Conservation (phyloP, 2,329 filamentous ascomycete genomes). For the Clonostachys solani region DNA sequence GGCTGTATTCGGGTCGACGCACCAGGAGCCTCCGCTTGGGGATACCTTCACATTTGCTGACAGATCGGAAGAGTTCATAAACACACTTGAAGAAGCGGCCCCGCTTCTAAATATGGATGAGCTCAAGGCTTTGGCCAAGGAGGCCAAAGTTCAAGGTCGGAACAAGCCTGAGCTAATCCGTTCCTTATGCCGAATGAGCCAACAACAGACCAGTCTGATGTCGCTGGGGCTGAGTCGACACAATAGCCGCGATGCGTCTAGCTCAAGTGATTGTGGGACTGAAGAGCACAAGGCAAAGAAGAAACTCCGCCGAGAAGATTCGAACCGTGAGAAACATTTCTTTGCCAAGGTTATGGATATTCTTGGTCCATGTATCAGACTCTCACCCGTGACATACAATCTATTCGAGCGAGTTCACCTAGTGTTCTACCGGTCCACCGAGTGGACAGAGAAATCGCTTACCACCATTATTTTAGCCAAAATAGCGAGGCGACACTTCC, state of each 20-base stretch:
- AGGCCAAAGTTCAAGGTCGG: conserved; percentile 81
- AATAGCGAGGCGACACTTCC: conserved; percentile 83
- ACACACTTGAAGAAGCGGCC: conserved; percentile 77
- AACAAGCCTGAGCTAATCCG: conserved; percentile 78
- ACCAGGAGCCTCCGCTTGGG: conserved; percentile 41
- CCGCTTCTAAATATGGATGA: conserved; percentile 82
- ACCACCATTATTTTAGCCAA: conserved; percentile 93
- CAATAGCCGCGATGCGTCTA: conserved; percentile 49
- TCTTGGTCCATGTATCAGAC: conserved; percentile 78
- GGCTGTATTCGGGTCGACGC: conserved; percentile 20
- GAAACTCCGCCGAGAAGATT: conserved; percentile 22
- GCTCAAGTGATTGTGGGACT: neutral
- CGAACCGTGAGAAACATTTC: conserved; percentile 71
- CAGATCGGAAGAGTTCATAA: conserved; percentile 67
- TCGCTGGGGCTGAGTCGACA: conserved; percentile 64
- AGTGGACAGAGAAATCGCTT: conserved; percentile 96
- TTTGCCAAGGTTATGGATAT: conserved; percentile 70
- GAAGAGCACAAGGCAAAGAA: conserved; percentile 14
- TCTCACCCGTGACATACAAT: conserved; percentile 68
- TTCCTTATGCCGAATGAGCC: conserved; percentile 70
- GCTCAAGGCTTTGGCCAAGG: conserved; percentile 77
- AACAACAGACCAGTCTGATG: conserved; percentile 70
- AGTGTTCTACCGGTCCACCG: conserved; percentile 91
- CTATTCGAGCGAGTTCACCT: conserved; percentile 93
- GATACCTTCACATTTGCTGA: conserved; percentile 75